These are phyloP conservation scores for Plasmodium berghei DNA, from an alignment of 169 alveolate species.

Conservation along the genomic window DNA sequence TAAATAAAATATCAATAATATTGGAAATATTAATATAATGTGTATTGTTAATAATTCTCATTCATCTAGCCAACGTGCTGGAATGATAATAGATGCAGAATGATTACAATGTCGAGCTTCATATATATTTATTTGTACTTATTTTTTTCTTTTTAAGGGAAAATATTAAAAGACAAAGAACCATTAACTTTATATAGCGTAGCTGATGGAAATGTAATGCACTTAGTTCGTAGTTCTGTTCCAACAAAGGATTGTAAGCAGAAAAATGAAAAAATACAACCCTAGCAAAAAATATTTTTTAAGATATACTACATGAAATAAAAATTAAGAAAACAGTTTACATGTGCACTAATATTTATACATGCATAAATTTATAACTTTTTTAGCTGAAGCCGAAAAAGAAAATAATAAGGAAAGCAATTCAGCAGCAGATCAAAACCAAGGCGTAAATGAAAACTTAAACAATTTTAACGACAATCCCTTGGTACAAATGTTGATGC, in stretches of 20 bases:
- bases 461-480: slow-evolving; percentile 42
- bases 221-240: slow-evolving; percentile 90
- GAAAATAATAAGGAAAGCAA: slow-evolving; percentile 30
- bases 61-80: too few species aligned
- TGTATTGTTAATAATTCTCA: too few species aligned
- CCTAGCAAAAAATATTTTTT: slow-evolving; percentile 27
- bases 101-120: not conserved
- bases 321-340: slow-evolving; percentile 11
- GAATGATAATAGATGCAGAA: not conserved
- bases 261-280: slow-evolving; percentile 43
- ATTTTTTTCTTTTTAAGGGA: slow-evolving; percentile 79
- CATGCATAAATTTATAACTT: slow-evolving; percentile 16
- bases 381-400: slow-evolving; percentile 51
- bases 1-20: not conserved
- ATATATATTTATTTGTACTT: not conserved
- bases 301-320: slow-evolving; percentile 1
- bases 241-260: slow-evolving; percentile 75
- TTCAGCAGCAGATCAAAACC: not conserved
- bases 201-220: slow-evolving; percentile 92
- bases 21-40: too few species aligned
- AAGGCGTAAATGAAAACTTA: slow-evolving; percentile 13
- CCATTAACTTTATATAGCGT: slow-evolving; percentile 82
- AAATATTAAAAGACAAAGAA: slow-evolving; percentile 92
- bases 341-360: slow-evolving; percentile 33
- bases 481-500: slow-evolving; percentile 67